phyloP scores from a whole-genome alignment of 495 filamentous ascomycete species.

The Annulohypoxylon maeteangense region DNA sequence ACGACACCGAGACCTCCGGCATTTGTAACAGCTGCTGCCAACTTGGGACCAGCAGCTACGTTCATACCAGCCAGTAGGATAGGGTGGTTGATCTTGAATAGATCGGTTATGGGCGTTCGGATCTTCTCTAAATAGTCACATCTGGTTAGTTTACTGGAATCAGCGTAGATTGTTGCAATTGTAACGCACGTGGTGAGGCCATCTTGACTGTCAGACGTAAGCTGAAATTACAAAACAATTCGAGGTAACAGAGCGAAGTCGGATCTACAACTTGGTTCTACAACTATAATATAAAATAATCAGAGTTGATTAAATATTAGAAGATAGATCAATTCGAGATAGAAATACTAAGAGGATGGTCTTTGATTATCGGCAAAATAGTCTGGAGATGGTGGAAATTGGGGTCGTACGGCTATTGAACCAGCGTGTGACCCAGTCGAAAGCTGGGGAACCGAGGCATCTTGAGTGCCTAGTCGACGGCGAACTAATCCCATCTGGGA shows the following conservation, averaged over 20 bases:
- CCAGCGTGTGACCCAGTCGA: background rate
- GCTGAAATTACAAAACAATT: background rate
- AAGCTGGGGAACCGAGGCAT: conserved; percentile 41
- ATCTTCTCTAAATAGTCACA: conserved; percentile 71
- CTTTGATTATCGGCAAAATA: conserved; percentile 20
- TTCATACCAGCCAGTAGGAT: conserved; percentile 98
- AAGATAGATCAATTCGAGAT: conserved; percentile 13
- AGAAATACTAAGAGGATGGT: background rate
- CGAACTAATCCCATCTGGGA: background rate
- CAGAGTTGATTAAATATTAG: conserved; percentile 35
- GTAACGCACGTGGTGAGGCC: conserved; percentile 81
- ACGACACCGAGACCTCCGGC: conserved; percentile 96
- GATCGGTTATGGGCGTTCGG: conserved; percentile 89
- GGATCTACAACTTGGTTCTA: background rate
- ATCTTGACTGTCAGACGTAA: conserved; percentile 59
- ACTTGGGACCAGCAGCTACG: conserved; percentile 95
- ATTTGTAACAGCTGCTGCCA: conserved; percentile 97
- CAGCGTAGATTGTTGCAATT: background rate
- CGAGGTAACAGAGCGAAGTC: background rate
- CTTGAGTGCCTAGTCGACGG: background rate
- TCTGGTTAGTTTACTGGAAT: background rate
- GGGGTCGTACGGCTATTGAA: conserved; percentile 6
- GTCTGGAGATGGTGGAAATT: conserved; percentile 27
- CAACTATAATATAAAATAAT: background rate
- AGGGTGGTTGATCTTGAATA: conserved; percentile 97